Evolutionary conservation across 1,284 basidiomycete species (phyloP), one percentile per base, ranked within the genome.

Genomic region (Boletus mariae): DNA sequence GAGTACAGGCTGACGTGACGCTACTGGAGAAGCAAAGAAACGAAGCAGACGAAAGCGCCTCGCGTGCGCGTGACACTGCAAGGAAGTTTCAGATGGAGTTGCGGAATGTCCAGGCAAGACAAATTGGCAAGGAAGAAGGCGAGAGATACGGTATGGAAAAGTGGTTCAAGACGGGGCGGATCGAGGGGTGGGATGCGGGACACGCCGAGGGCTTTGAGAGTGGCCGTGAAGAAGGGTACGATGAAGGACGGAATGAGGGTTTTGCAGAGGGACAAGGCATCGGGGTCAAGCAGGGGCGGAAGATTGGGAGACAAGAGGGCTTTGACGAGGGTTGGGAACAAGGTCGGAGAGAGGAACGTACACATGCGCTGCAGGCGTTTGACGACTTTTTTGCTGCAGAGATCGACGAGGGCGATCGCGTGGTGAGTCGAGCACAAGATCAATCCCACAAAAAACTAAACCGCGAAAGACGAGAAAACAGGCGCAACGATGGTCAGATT

Each of bases 331-430:
- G 75, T 11, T 65, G 64, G 55, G 69, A 71, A 57, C 66, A 73
- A 62, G 78, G 78, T 41, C 66, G 73, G 53, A 54, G 37, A 56
- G 66, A 66, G 32, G 80, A 83, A 64, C 73, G 80, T 28, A 68
- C 69, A 51, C 75, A 74, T 56, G 82, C 80, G 3, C 57, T 80
- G 25, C 74, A 78, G 52, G 77, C 78, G 9, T 81, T 84, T 67
- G 78, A 83, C 60, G 73, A 73, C 37, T 79, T 82, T 66, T 68
- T 80, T 55, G 71, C 71, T 15, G 68, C 74, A 52, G 77, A 82
- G 57, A 65, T 71, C 55, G 69, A 73, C 49, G 63, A 64, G 17
- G 59, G 59, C 8, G 61, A 68, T 43, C 55, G 63, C 42, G 62
- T 54, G 58, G 67, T 71, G 37, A 67, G 71, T 60, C n/a, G 47